Evolutionary conservation across 2,329 filamentous ascomycete species (phyloP).

Genomic region (Cladophialophora psammophila): DNA sequence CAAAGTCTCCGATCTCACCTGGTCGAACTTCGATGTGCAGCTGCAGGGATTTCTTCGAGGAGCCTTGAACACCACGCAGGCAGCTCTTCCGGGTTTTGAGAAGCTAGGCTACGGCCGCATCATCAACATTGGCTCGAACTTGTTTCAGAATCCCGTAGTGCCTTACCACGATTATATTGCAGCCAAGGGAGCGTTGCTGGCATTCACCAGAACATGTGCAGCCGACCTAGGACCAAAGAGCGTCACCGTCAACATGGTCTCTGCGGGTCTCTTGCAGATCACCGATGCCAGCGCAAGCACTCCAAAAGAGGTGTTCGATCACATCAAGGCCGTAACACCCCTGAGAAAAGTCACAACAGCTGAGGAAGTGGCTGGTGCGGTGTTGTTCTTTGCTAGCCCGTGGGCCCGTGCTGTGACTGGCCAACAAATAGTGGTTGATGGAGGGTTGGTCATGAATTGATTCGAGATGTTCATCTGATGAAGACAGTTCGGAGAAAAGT

Average conservation of each 20-base stretch:
- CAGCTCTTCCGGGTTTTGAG: constrained; percentile 34
- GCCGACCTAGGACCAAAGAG: constrained; percentile 36
- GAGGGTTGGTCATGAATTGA: constrained; percentile 37
- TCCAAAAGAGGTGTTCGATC: constrained; percentile 35
- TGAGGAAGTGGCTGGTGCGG: constrained; percentile 36
- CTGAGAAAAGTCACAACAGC: constrained; percentile 36
- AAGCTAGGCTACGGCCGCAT: constrained; percentile 31
- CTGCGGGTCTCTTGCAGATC: constrained; percentile 33
- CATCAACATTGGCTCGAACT: constrained; percentile 38
- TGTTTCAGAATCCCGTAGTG: constrained; percentile 38
- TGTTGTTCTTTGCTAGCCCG: constrained; percentile 38
- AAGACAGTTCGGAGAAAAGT: not conserved
- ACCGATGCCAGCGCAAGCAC: constrained; percentile 37
- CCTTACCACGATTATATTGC: constrained; percentile 39
- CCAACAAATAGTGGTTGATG: constrained; percentile 38
- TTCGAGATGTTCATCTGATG: not conserved
- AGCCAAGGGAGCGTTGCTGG: constrained; percentile 36
- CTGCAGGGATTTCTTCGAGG: constrained; percentile 34
- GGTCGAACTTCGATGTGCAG: constrained; percentile 34
- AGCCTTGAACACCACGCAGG: constrained; percentile 36
- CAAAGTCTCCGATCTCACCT: constrained; percentile 32
- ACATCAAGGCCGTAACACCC: constrained; percentile 35
- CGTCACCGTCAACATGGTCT: constrained; percentile 36
- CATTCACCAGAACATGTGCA: constrained; percentile 36
- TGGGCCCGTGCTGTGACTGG: constrained; percentile 32